Percentiles rank a stretch among this genome's conserved stretches.
These are phyloP conservation scores for Aspergillus diversus DNA, from an alignment of 495 filamentous ascomycete species.

Conservation along the genomic window DNA sequence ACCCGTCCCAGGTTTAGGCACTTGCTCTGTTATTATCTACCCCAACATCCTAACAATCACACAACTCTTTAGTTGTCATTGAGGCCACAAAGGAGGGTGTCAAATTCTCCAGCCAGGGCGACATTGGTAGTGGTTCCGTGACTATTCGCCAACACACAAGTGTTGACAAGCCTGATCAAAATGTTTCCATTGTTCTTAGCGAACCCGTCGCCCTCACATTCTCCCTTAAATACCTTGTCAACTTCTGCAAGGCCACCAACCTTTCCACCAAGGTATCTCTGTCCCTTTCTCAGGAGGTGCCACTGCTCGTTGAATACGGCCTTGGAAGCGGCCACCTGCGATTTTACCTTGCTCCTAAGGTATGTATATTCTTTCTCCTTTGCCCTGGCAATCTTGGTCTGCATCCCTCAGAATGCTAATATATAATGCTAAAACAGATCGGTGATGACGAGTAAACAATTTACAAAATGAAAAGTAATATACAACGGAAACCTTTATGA, in stretches of 20 bases:
- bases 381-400: background rate
- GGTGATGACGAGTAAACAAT: conserved; percentile 82
- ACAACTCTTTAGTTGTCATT: conserved; percentile 70
- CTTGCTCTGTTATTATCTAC: background rate
- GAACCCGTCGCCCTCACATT: conserved; percentile 97
- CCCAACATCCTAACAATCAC: too few species aligned
- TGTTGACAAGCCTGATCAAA: conserved; percentile 85
- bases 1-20: background rate
- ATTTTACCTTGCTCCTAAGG: conserved; percentile 99
- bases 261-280: conserved; percentile 84
- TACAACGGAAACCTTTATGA: conserved; percentile 34
- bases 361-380: conserved; percentile 40
- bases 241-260: conserved; percentile 97
- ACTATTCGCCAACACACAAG: conserved; percentile 87
- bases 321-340: conserved; percentile 87
- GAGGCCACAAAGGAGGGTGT: conserved; percentile 97
- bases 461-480: conserved; percentile 24
- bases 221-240: conserved; percentile 98
- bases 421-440: conserved; percentile 57
- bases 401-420: background rate
- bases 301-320: conserved; percentile 90
- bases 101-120: conserved; percentile 91
- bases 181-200: conserved; percentile 84
- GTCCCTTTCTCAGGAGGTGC: conserved; percentile 93
- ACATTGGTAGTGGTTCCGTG: conserved; percentile 94